A percentile compares a stretch with the other conserved stretches of the same genome.
These are phyloP conservation scores for Diddensiella caesifluorescens DNA, from an alignment of 805 yeast species.

Conservation along the genomic window DNA sequence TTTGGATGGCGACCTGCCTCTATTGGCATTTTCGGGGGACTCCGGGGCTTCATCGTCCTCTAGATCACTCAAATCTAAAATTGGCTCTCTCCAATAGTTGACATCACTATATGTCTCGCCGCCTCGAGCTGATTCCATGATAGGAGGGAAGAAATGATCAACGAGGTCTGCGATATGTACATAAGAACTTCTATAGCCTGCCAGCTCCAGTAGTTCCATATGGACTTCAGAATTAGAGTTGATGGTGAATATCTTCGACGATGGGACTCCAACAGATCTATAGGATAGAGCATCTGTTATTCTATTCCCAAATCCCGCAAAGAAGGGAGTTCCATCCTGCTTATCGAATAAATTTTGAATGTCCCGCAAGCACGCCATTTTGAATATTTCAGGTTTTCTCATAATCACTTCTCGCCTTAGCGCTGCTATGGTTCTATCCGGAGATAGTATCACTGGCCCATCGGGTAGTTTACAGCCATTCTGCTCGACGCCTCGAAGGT, in stretches of 20 bases:
- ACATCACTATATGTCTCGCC: constrained; percentile 73
- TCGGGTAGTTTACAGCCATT: constrained; percentile 66
- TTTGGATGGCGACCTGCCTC: background rate
- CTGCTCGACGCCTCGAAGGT: constrained; percentile 72
- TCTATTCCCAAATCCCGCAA: constrained; percentile 95
- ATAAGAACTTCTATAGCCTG: constrained; percentile 86
- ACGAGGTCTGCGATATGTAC: constrained; percentile 88
- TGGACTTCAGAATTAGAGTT: constrained; percentile 96
- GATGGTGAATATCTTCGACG: constrained; percentile 90
- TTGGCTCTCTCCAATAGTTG: constrained; percentile 87
- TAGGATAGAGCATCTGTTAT: constrained; percentile 96
- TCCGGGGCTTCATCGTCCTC: constrained; percentile 17
- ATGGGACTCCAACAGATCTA: constrained; percentile 88
- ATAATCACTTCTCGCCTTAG: constrained; percentile 83
- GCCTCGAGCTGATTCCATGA: constrained; percentile 33
- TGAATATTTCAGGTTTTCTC: constrained; percentile 96
- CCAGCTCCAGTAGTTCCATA: constrained; percentile 90
- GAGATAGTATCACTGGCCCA: constrained; percentile 93
- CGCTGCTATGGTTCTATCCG: constrained; percentile 96
- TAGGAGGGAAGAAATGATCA: constrained; percentile 96
- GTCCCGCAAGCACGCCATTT: constrained; percentile 93
- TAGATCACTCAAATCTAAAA: constrained; percentile 43
- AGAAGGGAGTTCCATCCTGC: constrained; percentile 45
- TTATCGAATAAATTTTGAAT: constrained; percentile 61
- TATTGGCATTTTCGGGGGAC: background rate